Percentiles rank a stretch among this genome's conserved stretches.
phyloP scores from a whole-genome alignment of 1,284 basidiomycete genomes.

The Coriolopsis trogii region DNA sequence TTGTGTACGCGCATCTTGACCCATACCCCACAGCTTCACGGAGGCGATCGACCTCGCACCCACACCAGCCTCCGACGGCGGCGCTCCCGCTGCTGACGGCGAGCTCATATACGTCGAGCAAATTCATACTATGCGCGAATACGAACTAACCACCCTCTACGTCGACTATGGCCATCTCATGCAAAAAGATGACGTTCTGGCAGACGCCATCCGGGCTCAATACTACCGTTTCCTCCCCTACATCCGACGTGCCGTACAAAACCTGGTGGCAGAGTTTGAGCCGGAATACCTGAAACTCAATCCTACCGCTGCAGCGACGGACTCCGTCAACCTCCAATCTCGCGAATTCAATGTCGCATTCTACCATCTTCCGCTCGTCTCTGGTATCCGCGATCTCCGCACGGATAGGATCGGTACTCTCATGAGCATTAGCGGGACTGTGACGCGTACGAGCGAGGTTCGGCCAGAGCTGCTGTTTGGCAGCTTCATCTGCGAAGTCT shows the following conservation, averaged over 20 bases:
- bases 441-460: conserved; percentile 97
- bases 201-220: conserved; percentile 89
- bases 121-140: conserved; percentile 91
- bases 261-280: conserved; percentile 86
- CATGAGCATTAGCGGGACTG: conserved; percentile 94
- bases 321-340: conserved; percentile 85
- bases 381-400: conserved; percentile 93
- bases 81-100: conserved; percentile 57
- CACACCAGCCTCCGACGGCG: conserved; percentile 75
- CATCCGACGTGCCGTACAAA: conserved; percentile 87
- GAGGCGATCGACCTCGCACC: conserved; percentile 74
- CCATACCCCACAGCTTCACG: conserved; percentile 63
- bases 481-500: conserved; percentile 92
- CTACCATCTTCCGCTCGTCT: conserved; percentile 93
- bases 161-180: conserved; percentile 94
- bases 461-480: conserved; percentile 94
- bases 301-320: conserved; percentile 73
- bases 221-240: conserved; percentile 98
- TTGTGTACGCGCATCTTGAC: not conserved
- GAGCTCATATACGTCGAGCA: conserved; percentile 88
- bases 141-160: conserved; percentile 93
- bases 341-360: conserved; percentile 97
- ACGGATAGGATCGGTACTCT: conserved; percentile 94
- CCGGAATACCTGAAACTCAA: conserved; percentile 95
- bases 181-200: conserved; percentile 88